Conservation (phyloP, 2,329 filamentous ascomycete genomes). For the Laburnicola sp. region DNA sequence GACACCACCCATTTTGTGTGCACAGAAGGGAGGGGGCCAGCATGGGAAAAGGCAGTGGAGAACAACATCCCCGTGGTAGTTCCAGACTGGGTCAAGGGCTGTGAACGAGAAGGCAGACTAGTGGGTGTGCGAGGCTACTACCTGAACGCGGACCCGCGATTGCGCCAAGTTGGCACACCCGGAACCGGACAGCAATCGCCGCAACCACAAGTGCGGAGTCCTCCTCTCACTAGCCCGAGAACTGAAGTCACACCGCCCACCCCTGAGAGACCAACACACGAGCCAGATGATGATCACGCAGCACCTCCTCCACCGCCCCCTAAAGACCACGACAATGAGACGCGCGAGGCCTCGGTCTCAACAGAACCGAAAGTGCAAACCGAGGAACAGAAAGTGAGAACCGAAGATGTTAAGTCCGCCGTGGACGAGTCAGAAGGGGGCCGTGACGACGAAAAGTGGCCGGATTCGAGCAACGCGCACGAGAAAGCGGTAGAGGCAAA, state of each 20-base stretch:
- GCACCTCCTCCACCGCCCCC: slow-evolving; percentile 41
- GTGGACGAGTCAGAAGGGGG: slow-evolving; percentile 29
- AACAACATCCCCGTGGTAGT: slow-evolving; percentile 97
- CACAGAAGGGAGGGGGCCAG: slow-evolving; percentile 82
- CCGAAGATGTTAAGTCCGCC: slow-evolving; percentile 36
- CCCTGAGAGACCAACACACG: slow-evolving; percentile 46
- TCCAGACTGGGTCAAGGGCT: slow-evolving; percentile 97
- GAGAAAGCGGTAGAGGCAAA: slow-evolving; percentile 27
- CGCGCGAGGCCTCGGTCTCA: slow-evolving; percentile 23
- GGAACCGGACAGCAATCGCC: slow-evolving; percentile 28
- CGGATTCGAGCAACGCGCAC: slow-evolving; percentile 31
- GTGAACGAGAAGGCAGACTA: slow-evolving; percentile 87
- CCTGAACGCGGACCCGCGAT: slow-evolving; percentile 76
- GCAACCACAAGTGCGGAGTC: slow-evolving; percentile 31
- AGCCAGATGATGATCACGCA: slow-evolving; percentile 26
- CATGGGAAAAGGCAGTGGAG: slow-evolving; percentile 96
- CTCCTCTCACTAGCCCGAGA: slow-evolving; percentile 48
- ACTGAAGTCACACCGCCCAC: slow-evolving; percentile 57
- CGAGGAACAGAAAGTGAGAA: slow-evolving; percentile 41
- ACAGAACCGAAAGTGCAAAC: slow-evolving; percentile 36
- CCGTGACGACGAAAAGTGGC: slow-evolving; percentile 29
- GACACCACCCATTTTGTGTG: slow-evolving; percentile 99
- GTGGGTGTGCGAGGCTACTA: slow-evolving; percentile 96
- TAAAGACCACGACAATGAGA: slow-evolving; percentile 33
- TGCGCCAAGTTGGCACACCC: slow-evolving; percentile 58